Evolutionary conservation across 208 protist species (phyloP).

Genomic region (Trypanosoma congolense): DNA sequence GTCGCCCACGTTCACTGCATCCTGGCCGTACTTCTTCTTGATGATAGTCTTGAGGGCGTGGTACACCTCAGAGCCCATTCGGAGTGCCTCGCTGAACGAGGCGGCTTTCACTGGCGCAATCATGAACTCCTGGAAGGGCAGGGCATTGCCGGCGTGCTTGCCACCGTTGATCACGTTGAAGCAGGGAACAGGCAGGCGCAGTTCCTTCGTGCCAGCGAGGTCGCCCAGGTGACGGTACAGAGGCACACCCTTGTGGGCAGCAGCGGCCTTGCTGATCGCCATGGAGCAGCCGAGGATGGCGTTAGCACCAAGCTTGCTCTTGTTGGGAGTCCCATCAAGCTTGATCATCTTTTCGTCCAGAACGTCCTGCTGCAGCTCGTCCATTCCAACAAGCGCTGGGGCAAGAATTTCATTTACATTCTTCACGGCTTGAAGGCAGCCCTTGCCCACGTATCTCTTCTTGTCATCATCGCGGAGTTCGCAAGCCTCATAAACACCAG

Average conservation of each 20-base stretch:
- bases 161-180: constrained; percentile 99
- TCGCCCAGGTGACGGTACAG: constrained; percentile 96
- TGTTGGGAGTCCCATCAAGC: constrained; percentile 97
- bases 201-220: constrained; percentile 85
- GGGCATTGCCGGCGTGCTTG: constrained; percentile 96
- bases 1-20: constrained; percentile 95
- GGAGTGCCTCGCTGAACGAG: constrained; percentile 94
- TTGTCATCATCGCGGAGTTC: constrained; percentile 97
- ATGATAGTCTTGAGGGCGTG: constrained; percentile 97
- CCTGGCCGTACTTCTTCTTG: constrained; percentile 95
- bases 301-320: constrained; percentile 97
- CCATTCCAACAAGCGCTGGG: constrained; percentile 91
- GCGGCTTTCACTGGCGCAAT: constrained; percentile 94
- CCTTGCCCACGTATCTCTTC: constrained; percentile 94
- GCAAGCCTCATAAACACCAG: constrained; percentile 97
- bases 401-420: constrained; percentile 96
- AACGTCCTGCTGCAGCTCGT: constrained; percentile 82
- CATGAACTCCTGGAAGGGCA: constrained; percentile 98
- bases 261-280: constrained; percentile 95
- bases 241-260: constrained; percentile 79
- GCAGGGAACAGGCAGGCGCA: constrained; percentile 89
- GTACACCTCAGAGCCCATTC: constrained; percentile 98
- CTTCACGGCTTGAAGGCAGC: constrained; percentile 93
- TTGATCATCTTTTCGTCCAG: constrained; percentile 94
- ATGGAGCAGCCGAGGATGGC: constrained; percentile 98